Evolutionary conservation across 148 eudicot species (phyloP).

Genomic region (Persicaria tinctoria): DNA sequence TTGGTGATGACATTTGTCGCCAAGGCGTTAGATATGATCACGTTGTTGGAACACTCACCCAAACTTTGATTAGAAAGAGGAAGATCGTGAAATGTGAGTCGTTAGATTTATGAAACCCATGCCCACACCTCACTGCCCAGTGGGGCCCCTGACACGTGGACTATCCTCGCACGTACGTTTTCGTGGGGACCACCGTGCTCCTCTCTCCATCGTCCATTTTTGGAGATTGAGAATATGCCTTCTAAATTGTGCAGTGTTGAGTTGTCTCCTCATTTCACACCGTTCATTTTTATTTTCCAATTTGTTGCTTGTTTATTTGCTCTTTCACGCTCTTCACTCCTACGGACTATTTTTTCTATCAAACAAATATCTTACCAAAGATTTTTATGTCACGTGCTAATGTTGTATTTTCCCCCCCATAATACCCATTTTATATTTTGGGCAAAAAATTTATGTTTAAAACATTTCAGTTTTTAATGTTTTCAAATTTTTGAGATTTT

Average conservation of each 20-base stretch:
- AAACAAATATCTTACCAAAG: too few relatives aligned
- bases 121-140: neutral
- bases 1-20: neutral
- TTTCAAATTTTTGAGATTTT: too few relatives aligned
- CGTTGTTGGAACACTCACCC: too few relatives aligned
- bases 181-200: neutral
- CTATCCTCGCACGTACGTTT: neutral
- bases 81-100: neutral
- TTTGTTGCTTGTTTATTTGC: neutral
- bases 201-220: constrained; percentile 9
- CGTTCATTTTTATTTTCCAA: neutral
- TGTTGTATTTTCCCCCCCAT: too few relatives aligned
- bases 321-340: neutral
- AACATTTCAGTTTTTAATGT: too few relatives aligned
- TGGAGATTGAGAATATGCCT: constrained; percentile 5
- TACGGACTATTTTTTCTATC: too few relatives aligned
- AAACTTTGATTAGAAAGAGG: neutral
- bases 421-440: too few relatives aligned
- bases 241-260: neutral
- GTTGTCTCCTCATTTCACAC: neutral
- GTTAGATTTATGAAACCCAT: neutral
- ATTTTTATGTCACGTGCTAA: too few relatives aligned
- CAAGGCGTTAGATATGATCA: too few relatives aligned
- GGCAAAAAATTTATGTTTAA: too few relatives aligned
- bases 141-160: constrained; percentile 1